Evolutionary conservation across 768 basidiomycete genomes (phyloP), one percentile per base, ranked within the genome.

Genomic region (Podaxis sp.): DNA sequence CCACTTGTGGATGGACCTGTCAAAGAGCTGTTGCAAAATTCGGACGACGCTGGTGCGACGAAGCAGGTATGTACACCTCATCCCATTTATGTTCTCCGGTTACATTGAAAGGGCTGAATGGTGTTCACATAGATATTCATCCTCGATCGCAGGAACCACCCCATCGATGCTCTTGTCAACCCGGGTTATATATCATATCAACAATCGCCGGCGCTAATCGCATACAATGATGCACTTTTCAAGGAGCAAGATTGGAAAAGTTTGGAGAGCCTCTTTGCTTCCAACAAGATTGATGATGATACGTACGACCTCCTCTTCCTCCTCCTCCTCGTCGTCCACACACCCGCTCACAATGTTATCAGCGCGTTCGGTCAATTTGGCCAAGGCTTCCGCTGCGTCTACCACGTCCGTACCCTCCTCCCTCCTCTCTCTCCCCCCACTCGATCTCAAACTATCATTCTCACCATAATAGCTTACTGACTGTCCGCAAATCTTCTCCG

Each of bases 351-450:
- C 55, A 19, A 38, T 61, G 58, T 0, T 51, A 17, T n/a, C 65
- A 82, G 81, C 0, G 80, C 79, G 69, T 80, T 80, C 17, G 82
- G 82, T 17, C 83, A 82, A 66, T 83, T 77, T 62, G 82, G 81
- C 0, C 74, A 82, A 33, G 82, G 82, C 0, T 82, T 83, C 65
- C 71, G 82, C 8, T 77, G 78, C 0, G 75, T 76, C 11, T 84
- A 81, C 64, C 81, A 84, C 66, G 81, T 82, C 66, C 36, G 80
- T 82, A 66, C 36, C 70, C 56, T n/a, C 53, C 17, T 17, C 37
- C 70, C 57, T n/a, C 51, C 17, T 17, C 7, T 29, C 7, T 37
- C 40, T 60, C 27, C 3, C 22, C 11, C 47, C 24, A 8, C 1
- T 40, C 36, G 1, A 15, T 15, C 6, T 52, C 25, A 17, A 22